Conservation (phyloP, 495 filamentous ascomycete species). For the Amniculicola lignicola region DNA sequence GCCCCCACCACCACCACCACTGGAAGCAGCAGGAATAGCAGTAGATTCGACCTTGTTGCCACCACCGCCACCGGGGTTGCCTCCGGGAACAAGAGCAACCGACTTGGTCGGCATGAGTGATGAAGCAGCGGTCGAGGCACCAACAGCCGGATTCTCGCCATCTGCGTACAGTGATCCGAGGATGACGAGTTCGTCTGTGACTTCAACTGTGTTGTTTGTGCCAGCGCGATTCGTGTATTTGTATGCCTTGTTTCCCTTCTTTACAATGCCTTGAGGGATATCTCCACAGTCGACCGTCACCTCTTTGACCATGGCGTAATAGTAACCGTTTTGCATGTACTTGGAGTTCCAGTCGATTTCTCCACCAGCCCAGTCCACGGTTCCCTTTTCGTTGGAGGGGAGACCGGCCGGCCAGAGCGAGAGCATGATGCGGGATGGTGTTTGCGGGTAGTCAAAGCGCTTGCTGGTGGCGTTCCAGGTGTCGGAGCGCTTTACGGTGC, state of each 20-base stretch:
- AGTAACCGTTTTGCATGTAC: conserved; percentile 85
- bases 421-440: conserved; percentile 86
- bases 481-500: conserved; percentile 66
- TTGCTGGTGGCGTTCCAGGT: conserved; percentile 84
- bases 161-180: conserved; percentile 75
- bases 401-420: conserved; percentile 95
- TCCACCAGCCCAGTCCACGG: conserved; percentile 89
- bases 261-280: conserved; percentile 61
- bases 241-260: conserved; percentile 64
- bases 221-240: conserved; percentile 63
- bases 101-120: conserved; percentile 16
- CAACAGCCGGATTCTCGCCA: conserved; percentile 48
- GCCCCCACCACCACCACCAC: neutral
- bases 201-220: conserved; percentile 70
- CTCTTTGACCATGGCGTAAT: conserved; percentile 77
- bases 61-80: conserved; percentile 33
- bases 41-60: neutral
- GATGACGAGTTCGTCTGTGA: conserved; percentile 71
- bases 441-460: conserved; percentile 87
- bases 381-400: conserved; percentile 73
- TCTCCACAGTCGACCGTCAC: conserved; percentile 83
- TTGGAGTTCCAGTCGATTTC: conserved; percentile 78
- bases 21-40: neutral
- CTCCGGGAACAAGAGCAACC: conserved; percentile 42
- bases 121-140: conserved; percentile 27